Base-by-base conservation (phyloP, 2,329 filamentous ascomycete species). In the Aspergillus viridinutans region DNA sequence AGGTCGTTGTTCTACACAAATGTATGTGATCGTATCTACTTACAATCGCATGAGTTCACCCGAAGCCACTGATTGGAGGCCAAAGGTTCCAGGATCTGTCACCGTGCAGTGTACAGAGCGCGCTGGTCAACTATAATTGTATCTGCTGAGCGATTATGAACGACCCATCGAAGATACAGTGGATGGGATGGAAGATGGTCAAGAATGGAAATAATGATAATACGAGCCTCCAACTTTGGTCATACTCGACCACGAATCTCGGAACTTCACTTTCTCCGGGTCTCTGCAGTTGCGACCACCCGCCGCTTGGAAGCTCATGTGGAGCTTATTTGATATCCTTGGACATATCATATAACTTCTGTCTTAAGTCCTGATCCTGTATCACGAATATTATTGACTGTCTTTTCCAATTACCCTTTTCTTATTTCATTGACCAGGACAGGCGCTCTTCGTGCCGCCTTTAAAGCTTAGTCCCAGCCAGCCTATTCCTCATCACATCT, bases 251-350 rank as follows among this genome's bases (percentile, higher is more conserved):
- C 52, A 20, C 47, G 28, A 38, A 57, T 57, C 54, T 66, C 63
- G 63, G 63, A 54, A 50, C 47, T 63, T 63, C 49, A 56, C 55
- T 64, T 63, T 67, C 66, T 60, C 63, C 64, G 61, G 26, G 28
- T 55, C 57, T 58, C 58, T 61, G 49, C 59, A 54, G 43, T 40
- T 21, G 29, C 23, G 35, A 55, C 17, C 28, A 45, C 32, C 49
- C 43, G 49, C n/a, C 4, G 51, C 43, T 23, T 65, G 59, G 57
- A 59, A 60, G 59, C 61, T 61, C 54, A 53, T 59, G 54, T 56
- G 58, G 62, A 67, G 64, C 65, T 66, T 56, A 50, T 35, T 59
- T 53, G 57, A 23, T 23, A 47, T 47, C 43, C 21, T 47, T 47
- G 43, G 23, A 47, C 20, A 43, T 20, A 43, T 38, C 32, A 7